A percentile compares a stretch with the other conserved stretches of the same genome.
phyloP scores from a whole-genome alignment of 345 rosid species.

The Salix suchowensis region DNA sequence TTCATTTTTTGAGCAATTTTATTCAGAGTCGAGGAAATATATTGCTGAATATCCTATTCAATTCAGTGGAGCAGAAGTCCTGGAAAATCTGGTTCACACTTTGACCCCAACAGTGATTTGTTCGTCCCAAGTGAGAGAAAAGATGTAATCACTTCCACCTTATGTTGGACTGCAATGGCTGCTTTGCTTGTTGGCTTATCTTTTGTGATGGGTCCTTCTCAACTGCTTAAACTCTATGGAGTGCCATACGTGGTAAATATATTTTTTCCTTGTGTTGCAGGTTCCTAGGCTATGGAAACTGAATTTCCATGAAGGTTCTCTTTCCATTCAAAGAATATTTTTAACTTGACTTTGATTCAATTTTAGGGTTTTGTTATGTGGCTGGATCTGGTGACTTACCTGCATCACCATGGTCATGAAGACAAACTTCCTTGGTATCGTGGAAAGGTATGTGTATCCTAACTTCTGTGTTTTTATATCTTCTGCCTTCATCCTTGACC shows the following conservation, averaged over 20 bases:
- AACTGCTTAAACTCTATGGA: constrained; percentile 24
- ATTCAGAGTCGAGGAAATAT: background rate
- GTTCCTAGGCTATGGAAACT: background rate
- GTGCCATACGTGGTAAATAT: constrained; percentile 19
- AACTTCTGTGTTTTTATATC: no score
- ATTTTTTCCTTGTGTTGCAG: background rate
- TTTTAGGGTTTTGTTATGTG: constrained; percentile 62
- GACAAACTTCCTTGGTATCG: constrained; percentile 90
- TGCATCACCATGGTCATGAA: constrained; percentile 85
- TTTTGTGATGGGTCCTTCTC: constrained; percentile 20
- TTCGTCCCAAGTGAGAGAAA: constrained; percentile 31
- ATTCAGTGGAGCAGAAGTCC: constrained; percentile 43
- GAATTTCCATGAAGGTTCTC: background rate
- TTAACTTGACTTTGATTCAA: background rate
- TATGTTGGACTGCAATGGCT: constrained; percentile 35
- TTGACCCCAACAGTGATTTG: constrained; percentile 35
- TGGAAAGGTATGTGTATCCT: constrained; percentile 54
- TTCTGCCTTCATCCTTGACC: background rate
- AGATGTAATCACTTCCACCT: constrained; percentile 34
- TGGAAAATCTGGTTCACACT: constrained; percentile 47
- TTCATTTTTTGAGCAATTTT: background rate
- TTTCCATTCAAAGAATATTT: background rate
- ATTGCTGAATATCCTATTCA: background rate
- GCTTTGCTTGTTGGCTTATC: constrained; percentile 21
- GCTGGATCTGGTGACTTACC: constrained; percentile 80